These are phyloP conservation scores for Trametopsis cervina DNA, from an alignment of 768 basidiomycete species.

Conservation along the genomic window DNA sequence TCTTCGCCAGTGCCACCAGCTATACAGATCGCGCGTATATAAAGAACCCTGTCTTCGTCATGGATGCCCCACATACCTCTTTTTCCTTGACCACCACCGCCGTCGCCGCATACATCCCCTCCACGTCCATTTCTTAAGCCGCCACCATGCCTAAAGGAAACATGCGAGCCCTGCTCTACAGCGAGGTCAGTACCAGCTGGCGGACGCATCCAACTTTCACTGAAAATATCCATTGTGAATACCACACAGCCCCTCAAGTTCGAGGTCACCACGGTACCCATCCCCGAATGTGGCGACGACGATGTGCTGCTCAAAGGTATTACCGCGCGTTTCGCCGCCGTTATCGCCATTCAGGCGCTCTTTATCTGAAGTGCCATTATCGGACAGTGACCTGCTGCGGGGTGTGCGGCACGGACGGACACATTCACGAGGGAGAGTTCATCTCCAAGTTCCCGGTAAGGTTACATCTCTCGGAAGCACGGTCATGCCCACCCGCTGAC, in stretches of 20 bases:
- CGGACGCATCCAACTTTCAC: neutral
- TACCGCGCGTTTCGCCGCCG: conserved; percentile 8
- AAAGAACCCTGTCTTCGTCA: no score
- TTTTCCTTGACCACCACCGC: neutral
- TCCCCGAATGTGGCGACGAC: conserved; percentile 57
- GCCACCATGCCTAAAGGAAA: conserved; percentile 44
- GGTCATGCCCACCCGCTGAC: no score
- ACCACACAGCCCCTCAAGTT: conserved; percentile 53
- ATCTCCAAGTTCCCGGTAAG: conserved; percentile 63
- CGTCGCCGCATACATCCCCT: neutral
- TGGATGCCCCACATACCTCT: neutral
- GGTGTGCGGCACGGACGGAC: conserved; percentile 67
- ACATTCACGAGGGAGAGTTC: conserved; percentile 58
- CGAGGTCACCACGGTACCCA: conserved; percentile 58
- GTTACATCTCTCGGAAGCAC: no score
- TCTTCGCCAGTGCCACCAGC: no score
- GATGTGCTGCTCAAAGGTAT: conserved; percentile 72
- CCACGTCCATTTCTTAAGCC: neutral
- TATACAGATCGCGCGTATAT: no score
- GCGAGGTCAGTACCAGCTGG: conserved; percentile 33
- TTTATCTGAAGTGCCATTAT: conserved; percentile 6
- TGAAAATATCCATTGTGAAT: neutral
- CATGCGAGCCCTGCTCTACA: conserved; percentile 75
- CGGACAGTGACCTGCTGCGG: conserved; percentile 24
- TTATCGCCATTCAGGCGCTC: neutral